phyloP scores from a whole-genome alignment of 441 rosid genomes.

The Populus hybrid region DNA sequence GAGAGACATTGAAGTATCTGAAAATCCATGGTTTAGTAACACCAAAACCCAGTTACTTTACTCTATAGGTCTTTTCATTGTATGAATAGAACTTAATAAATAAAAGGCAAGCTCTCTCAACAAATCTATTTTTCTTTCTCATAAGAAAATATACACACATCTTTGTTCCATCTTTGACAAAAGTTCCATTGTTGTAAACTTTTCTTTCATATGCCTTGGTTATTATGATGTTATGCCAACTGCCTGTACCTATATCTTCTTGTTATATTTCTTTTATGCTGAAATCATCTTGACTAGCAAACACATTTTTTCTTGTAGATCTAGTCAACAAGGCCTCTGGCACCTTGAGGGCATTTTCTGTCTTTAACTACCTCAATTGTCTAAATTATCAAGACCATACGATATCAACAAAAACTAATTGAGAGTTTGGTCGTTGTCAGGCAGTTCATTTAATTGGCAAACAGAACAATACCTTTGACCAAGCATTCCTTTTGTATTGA shows the following conservation, averaged over 20 bases:
- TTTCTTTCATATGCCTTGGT: neutral
- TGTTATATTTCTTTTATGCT: neutral
- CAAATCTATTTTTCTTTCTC: neutral
- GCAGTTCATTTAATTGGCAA: neutral
- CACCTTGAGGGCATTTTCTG: neutral
- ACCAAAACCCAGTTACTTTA: neutral
- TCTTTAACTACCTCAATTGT: neutral
- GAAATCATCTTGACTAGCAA: neutral
- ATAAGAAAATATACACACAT: too few relatives aligned
- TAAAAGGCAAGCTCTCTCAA: neutral
- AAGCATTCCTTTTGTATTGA: conserved; percentile 88
- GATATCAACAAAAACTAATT: neutral
- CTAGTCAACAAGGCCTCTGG: neutral
- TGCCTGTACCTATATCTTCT: neutral
- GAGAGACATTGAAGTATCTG: conserved; percentile 81
- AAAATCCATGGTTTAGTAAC: conserved; percentile 5
- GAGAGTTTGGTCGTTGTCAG: neutral
- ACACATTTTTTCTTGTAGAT: neutral
- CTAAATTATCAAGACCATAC: neutral
- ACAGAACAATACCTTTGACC: conserved; percentile 64
- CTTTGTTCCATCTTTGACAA: neutral
- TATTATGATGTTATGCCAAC: neutral
- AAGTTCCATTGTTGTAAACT: neutral
- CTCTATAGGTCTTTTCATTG: neutral
- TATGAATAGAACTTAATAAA: neutral